A percentile compares a stretch with the other conserved stretches of the same genome.
phyloP scores from a whole-genome alignment of 2,329 filamentous ascomycete genomes.

The Thelonectria discophora region DNA sequence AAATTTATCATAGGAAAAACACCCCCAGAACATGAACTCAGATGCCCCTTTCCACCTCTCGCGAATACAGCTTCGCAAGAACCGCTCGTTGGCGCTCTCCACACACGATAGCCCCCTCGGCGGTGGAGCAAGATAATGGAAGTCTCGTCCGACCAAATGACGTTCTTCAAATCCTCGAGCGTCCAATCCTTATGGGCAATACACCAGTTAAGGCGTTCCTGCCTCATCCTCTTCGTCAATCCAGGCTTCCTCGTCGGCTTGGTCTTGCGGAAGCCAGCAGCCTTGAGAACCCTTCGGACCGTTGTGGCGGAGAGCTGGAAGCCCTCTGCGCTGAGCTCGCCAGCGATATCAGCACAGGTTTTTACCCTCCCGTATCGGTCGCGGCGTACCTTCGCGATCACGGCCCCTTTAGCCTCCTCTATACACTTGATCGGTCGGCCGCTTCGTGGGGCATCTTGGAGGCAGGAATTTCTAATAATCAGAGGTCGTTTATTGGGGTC shows the following conservation, averaged over 20 bases:
- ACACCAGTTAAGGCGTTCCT: neutral
- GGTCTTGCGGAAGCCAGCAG: slow-evolving; percentile 18
- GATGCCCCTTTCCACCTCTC: slow-evolving; percentile 28
- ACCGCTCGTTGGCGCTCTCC: slow-evolving; percentile 16
- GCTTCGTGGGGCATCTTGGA: slow-evolving; percentile 10
- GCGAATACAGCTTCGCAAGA: slow-evolving; percentile 11
- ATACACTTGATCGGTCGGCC: neutral
- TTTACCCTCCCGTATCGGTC: slow-evolving; percentile 22
- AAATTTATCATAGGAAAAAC: slow-evolving; percentile 29
- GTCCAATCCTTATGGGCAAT: neutral
- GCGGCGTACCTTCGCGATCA: slow-evolving; percentile 9
- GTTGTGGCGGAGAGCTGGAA: slow-evolving; percentile 11
- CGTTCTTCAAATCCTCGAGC: slow-evolving; percentile 32
- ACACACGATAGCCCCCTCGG: slow-evolving; percentile 23
- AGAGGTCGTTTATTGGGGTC: slow-evolving; percentile 12
- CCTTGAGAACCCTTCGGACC: slow-evolving; percentile 17
- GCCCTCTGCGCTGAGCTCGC: slow-evolving; percentile 16
- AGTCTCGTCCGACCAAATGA: slow-evolving; percentile 35
- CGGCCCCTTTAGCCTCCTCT: neutral
- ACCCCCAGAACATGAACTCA: slow-evolving; percentile 35
- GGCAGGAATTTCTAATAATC: slow-evolving; percentile 1
- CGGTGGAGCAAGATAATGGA: slow-evolving; percentile 29
- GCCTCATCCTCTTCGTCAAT: slow-evolving; percentile 2
- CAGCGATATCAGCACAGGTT: slow-evolving; percentile 18
- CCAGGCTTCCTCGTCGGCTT: slow-evolving; percentile 31